phyloP scores from a whole-genome alignment of 176 grass and related monocot species.

The Aegilops speltoides region DNA sequence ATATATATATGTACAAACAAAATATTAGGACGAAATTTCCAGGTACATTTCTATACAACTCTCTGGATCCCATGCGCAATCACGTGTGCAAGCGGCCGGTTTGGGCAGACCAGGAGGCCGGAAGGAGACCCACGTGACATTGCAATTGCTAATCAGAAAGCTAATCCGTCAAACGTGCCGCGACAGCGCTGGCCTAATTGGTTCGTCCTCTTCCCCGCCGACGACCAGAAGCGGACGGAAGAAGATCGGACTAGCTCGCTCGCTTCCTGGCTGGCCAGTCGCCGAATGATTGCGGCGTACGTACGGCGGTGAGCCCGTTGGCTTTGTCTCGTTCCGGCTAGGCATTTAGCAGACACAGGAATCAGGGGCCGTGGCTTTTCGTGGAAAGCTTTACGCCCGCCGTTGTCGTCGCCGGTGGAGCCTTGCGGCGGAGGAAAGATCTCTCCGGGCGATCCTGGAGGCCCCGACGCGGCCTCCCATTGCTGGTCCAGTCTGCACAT shows the following conservation, averaged over 20 bases:
- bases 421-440: background rate
- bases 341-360: background rate
- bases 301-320: background rate
- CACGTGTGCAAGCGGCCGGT: background rate
- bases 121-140: background rate
- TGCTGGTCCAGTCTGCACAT: background rate
- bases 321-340: background rate
- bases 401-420: background rate
- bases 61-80: background rate
- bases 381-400: background rate
- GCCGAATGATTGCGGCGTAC: background rate
- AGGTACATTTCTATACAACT: background rate
- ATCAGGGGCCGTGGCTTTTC: background rate
- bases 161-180: background rate
- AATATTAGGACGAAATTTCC: background rate
- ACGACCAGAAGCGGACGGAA: background rate
- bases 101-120: background rate
- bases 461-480: background rate
- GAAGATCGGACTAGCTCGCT: background rate
- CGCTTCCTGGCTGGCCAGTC: background rate
- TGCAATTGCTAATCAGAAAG: background rate
- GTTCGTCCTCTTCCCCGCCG: background rate
- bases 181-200: background rate
- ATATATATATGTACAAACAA: no score
- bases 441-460: background rate